phyloP scores from a whole-genome alignment of 192 early-diverging fungal genomes.

The Chytriomyces confervae region DNA sequence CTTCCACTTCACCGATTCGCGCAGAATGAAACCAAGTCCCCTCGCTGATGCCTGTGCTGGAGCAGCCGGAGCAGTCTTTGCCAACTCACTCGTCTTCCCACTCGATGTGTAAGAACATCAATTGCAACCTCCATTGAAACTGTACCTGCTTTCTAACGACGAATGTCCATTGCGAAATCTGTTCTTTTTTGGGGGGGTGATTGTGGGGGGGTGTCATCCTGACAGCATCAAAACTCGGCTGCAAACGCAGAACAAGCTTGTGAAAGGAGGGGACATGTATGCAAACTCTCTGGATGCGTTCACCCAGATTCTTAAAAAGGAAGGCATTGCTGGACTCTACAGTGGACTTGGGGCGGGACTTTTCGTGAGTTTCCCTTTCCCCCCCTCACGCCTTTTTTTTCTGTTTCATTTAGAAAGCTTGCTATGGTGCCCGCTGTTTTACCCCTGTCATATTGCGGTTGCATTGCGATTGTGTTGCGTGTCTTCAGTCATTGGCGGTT shows the following conservation, averaged over 20 bases:
- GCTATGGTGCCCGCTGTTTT: too few relatives aligned
- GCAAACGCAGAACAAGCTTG: constrained; percentile 86
- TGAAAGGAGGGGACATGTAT: constrained; percentile 58
- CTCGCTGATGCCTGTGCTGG: constrained; percentile 93
- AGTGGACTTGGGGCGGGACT: constrained; percentile 85
- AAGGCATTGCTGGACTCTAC: constrained; percentile 89
- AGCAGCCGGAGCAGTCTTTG: constrained; percentile 88
- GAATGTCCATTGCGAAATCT: neutral
- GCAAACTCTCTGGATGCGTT: constrained; percentile 77
- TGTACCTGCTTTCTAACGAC: neutral
- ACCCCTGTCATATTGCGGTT: too few relatives aligned
- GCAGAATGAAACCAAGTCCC: constrained; percentile 65
- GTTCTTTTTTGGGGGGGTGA: neutral
- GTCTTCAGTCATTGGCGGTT: too few relatives aligned
- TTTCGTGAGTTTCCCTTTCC: constrained; percentile 41
- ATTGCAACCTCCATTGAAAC: neutral
- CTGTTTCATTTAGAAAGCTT: too few relatives aligned
- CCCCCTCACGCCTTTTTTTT: neutral
- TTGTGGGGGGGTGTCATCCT: constrained; percentile 30
- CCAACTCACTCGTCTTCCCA: constrained; percentile 90
- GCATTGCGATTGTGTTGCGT: too few relatives aligned
- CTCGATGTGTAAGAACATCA: constrained; percentile 83
- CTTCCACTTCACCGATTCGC: too few relatives aligned
- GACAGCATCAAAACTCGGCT: constrained; percentile 91
- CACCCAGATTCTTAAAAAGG: constrained; percentile 76